Evolutionary conservation across 2,329 filamentous ascomycete species (phyloP).

Genomic region (Beauveria caledonica): DNA sequence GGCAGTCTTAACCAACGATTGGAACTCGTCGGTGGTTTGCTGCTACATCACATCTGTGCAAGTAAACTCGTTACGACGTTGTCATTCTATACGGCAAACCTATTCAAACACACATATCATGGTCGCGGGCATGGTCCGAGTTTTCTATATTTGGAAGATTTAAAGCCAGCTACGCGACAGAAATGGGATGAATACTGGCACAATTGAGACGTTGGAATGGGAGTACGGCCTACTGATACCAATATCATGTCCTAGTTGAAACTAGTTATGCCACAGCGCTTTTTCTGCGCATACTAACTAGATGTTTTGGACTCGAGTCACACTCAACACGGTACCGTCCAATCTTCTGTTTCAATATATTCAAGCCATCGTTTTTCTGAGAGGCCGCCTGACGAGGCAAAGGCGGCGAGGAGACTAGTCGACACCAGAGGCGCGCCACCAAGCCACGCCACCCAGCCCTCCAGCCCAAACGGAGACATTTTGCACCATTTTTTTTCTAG

Average conservation of each 20-base stretch:
- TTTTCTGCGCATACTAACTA: neutral
- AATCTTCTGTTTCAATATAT: no score
- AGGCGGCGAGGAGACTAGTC: neutral
- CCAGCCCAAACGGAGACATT: neutral
- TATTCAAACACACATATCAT: no score
- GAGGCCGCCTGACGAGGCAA: neutral
- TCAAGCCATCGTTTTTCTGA: no score
- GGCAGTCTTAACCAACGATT: neutral
- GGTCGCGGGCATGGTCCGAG: neutral
- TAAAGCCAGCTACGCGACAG: neutral
- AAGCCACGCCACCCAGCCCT: neutral
- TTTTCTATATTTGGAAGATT: neutral
- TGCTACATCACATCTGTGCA: neutral
- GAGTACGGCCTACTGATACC: no score
- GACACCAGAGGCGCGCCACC: neutral
- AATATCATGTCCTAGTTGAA: neutral
- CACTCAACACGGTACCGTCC: no score
- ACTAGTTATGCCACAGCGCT: neutral
- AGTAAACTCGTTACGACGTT: no score
- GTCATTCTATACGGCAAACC: no score
- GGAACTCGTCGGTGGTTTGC: neutral
- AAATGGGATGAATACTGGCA: neutral
- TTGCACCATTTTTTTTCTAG: neutral
- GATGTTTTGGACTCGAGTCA: no score
- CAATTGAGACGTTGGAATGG: neutral